A percentile compares a stretch with the other conserved stretches of the same genome.
These are phyloP conservation scores for Pelargonium citronellum DNA, from an alignment of 441 rosid species.

Conservation along the genomic window DNA sequence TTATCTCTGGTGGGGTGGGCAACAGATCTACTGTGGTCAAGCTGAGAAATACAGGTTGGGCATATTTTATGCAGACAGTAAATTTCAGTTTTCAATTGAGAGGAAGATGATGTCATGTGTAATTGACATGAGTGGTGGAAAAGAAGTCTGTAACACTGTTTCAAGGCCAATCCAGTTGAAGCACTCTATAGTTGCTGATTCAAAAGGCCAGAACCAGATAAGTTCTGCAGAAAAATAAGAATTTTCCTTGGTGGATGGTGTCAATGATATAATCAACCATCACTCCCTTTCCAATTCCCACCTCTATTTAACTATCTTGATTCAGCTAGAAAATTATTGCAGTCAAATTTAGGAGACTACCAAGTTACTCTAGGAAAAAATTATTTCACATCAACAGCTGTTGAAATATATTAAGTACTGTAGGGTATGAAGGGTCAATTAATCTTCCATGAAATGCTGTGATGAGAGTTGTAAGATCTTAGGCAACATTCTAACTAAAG, in stretches of 20 bases:
- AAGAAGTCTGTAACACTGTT: background rate
- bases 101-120: background rate
- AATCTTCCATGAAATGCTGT: too few species aligned
- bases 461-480: too few species aligned
- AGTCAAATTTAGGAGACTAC: too few species aligned
- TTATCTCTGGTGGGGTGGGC: background rate
- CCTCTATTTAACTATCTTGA: background rate
- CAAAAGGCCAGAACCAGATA: background rate
- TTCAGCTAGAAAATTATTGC: too few species aligned
- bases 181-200: too few species aligned
- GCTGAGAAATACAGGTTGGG: background rate
- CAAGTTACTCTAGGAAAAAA: too few species aligned
- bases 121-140: conserved; percentile 10
- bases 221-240: background rate
- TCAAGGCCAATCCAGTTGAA: background rate
- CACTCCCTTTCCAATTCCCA: background rate
- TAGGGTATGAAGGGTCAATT: too few species aligned
- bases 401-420: too few species aligned
- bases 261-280: background rate
- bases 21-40: conserved; percentile 1
- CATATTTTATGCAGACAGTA: background rate
- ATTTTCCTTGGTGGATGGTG: background rate
- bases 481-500: too few species aligned
- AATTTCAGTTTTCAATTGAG: background rate
- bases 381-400: too few species aligned